A percentile compares a stretch with the other conserved stretches of the same genome.
phyloP scores from a whole-genome alignment of 1,284 basidiomycete genomes.

The Malassezia caprae region DNA sequence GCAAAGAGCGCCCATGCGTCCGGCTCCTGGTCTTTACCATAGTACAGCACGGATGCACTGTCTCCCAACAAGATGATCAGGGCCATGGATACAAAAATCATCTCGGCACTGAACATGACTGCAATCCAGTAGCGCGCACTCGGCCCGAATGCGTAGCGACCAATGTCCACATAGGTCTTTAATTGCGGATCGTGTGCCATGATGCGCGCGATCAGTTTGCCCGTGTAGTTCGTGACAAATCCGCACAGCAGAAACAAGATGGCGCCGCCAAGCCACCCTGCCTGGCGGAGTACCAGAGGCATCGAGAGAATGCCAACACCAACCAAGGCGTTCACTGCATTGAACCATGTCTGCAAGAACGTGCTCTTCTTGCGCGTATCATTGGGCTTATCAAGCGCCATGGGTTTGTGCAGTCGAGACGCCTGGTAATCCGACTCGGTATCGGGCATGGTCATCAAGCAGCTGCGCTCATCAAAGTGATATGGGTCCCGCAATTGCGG shows the following conservation, averaged over 20 bases:
- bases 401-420: neutral
- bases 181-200: slow-evolving; percentile 36
- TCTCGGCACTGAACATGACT: slow-evolving; percentile 41
- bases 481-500: slow-evolving; percentile 27
- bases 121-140: slow-evolving; percentile 34
- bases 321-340: slow-evolving; percentile 43
- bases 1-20: neutral
- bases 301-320: slow-evolving; percentile 44
- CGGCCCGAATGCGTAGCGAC: slow-evolving; percentile 41
- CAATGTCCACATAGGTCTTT: slow-evolving; percentile 44
- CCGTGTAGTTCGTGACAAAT: slow-evolving; percentile 41
- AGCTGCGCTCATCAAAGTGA: slow-evolving; percentile 11
- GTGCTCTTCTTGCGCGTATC: slow-evolving; percentile 28
- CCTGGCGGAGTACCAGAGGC: slow-evolving; percentile 39
- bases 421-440: slow-evolving; percentile 7
- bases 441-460: slow-evolving; percentile 3
- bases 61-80: slow-evolving; percentile 45
- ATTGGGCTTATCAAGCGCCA: slow-evolving; percentile 7
- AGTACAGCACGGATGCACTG: slow-evolving; percentile 28
- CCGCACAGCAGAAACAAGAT: slow-evolving; percentile 38
- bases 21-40: slow-evolving; percentile 4
- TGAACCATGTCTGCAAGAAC: slow-evolving; percentile 45
- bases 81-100: slow-evolving; percentile 41
- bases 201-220: slow-evolving; percentile 44
- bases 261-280: slow-evolving; percentile 34